Evolutionary conservation across 495 filamentous ascomycete species (phyloP).

Genomic region (Elasticomyces elasticus): DNA sequence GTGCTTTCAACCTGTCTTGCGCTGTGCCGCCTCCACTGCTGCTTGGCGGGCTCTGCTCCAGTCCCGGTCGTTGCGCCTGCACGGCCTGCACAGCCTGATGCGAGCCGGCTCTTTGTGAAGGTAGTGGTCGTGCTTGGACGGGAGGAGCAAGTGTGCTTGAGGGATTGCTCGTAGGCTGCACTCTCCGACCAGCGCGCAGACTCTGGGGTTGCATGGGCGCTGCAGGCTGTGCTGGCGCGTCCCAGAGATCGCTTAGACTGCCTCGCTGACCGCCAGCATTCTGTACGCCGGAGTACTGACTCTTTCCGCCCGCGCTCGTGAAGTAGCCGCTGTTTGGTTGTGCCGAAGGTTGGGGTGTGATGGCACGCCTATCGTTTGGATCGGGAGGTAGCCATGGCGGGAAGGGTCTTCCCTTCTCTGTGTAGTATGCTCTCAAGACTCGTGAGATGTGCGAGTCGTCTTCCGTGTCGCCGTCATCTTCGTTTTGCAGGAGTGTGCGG

Average conservation of each 20-base stretch:
- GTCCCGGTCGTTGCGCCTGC: conserved; percentile 21
- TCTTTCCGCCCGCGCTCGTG: conserved; percentile 34
- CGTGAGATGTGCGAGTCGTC: conserved; percentile 92
- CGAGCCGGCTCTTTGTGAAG: conserved; percentile 61
- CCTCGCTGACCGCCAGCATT: conserved; percentile 1
- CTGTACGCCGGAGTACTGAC: conserved; percentile 29
- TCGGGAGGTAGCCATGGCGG: conserved; percentile 85
- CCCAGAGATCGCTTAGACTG: conserved; percentile 73
- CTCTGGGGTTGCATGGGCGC: conserved; percentile 38
- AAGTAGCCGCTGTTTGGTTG: conserved; percentile 17
- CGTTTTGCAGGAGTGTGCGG: conserved; percentile 62
- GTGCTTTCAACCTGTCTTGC: conserved; percentile 57
- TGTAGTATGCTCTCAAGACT: conserved; percentile 90
- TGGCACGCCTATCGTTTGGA: conserved; percentile 50
- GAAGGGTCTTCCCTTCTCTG: conserved; percentile 71
- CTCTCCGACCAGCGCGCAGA: conserved; percentile 41
- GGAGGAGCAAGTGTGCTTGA: conserved; percentile 11
- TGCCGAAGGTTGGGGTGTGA: conserved; percentile 45
- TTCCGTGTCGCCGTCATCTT: conserved; percentile 84
- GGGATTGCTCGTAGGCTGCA: conserved; percentile 6
- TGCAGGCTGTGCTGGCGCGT: conserved; percentile 43
- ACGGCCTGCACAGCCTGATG: conserved; percentile 43
- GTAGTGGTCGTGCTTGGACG: conserved; percentile 44
- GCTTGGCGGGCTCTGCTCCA: conserved; percentile 28
- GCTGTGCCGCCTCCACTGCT: conserved; percentile 41